Evolutionary conservation across 768 basidiomycete genomes (phyloP), one percentile per base, ranked within the genome.

Genomic region (Agaricus subrufescens): DNA sequence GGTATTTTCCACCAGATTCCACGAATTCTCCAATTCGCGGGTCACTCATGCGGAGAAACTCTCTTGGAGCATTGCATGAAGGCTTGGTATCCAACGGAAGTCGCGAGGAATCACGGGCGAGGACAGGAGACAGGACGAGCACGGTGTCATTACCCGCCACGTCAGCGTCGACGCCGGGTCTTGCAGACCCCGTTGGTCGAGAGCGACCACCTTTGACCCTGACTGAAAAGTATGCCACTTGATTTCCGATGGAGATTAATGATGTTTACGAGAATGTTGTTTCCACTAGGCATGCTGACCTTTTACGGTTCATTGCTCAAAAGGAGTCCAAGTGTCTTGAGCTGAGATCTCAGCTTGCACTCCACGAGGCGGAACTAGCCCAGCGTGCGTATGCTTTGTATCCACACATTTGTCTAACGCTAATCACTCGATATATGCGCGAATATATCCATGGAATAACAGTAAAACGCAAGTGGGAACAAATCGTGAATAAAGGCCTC

Each of bases 401-500:
- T 46, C 27, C 31, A 27, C 37, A 29, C 25, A 25, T 34, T 1
- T 52, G 29, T 38, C 2, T 34, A 7, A 34, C 8, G 11, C 34
- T 34, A 8, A 34, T 8, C 11, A 11, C 38, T 23, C 14, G 48
- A 50, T 54, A 12, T 31, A 31, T 59, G 8, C 25, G 39, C 44
- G 19, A 15, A 29, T 58, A 25, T 31, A 23, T 42, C 23, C 44
- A 29, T 27, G 7, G 29, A 14, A 29, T 47, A 29, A 4, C 61
- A 86, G 84, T 93, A 49, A 94, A 93, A 74, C 82, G 80, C 56
- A 89, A 86, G 69, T 94, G 91, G 91, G 89, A 87, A 67, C 80
- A 83, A 31, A 89, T 93, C 56, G 82, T 92, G 44, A 80, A 79
- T 62, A 79, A 82, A 15, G 84, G 86, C 26, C 79, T 85, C 60